Conservation (phyloP, 2,329 filamentous ascomycete genomes). For the Xylaria polymorpha region DNA sequence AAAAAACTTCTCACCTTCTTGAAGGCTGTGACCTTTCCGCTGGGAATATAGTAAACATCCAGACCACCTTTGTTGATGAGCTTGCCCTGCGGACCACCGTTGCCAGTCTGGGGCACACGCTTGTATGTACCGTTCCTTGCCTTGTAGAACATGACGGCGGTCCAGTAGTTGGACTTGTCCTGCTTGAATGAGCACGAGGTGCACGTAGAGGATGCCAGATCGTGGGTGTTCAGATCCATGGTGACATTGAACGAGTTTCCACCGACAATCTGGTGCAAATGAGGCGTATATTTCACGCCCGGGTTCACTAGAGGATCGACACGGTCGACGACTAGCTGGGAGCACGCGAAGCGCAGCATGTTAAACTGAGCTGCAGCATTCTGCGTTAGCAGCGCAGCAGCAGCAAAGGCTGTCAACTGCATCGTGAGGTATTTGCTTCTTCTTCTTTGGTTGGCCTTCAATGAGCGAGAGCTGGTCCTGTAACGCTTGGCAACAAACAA, state of each 20-base stretch:
- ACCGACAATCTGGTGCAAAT: conserved; percentile 61
- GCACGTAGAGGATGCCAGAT: conserved; percentile 55
- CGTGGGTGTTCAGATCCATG: conserved; percentile 54
- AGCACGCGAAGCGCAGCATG: conserved; percentile 62
- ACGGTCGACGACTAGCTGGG: conserved; percentile 60
- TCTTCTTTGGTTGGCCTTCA: conserved; percentile 12
- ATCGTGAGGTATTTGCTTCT: conserved; percentile 41
- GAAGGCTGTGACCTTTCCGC: conserved; percentile 57
- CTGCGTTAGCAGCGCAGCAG: conserved; percentile 49
- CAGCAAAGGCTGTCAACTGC: conserved; percentile 51
- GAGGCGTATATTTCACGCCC: conserved; percentile 57
- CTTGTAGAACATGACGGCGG: conserved; percentile 60
- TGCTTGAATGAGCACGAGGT: conserved; percentile 58
- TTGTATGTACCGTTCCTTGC: conserved; percentile 57
- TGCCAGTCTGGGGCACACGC: conserved; percentile 58
- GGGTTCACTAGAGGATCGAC: conserved; percentile 60
- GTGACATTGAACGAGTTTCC: conserved; percentile 59
- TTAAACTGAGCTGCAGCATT: conserved; percentile 51
- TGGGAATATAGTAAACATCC: conserved; percentile 59
- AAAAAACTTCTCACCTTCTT: conserved; percentile 48
- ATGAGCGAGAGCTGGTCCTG: conserved; percentile 14
- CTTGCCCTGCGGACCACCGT: conserved; percentile 58
- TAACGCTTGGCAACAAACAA: conserved; percentile 5
- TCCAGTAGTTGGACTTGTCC: conserved; percentile 62
- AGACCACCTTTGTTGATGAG: conserved; percentile 58